Evolutionary conservation across 371 early-diverging fungal species (phyloP).

Genomic region (Mortierella sp.): DNA sequence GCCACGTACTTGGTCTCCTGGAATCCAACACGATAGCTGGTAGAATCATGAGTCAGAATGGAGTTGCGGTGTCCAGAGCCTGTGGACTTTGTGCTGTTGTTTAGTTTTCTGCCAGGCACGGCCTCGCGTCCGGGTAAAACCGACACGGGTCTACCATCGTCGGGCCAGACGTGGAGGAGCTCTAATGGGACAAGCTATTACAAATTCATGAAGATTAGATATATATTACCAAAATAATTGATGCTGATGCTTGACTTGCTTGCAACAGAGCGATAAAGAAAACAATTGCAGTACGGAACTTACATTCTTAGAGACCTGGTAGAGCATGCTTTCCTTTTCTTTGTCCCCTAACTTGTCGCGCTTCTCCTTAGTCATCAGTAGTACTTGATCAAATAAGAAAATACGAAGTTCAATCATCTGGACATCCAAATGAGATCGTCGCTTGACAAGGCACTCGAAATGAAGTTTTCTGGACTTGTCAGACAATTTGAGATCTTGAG

Average conservation of each 20-base stretch:
- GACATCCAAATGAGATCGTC: constrained; percentile 72
- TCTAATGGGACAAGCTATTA: constrained; percentile 82
- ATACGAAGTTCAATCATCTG: constrained; percentile 78
- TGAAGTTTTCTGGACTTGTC: constrained; percentile 79
- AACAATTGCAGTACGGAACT: background rate
- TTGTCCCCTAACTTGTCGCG: constrained; percentile 55
- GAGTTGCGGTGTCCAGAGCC: constrained; percentile 46
- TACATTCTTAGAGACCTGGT: constrained; percentile 68
- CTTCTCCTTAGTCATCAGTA: constrained; percentile 84
- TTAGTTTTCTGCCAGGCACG: constrained; percentile 36
- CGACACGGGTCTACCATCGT: constrained; percentile 63
- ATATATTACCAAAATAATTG: background rate
- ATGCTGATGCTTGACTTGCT: background rate
- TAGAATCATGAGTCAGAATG: constrained; percentile 12
- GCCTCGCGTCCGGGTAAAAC: constrained; percentile 22
- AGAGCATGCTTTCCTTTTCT: constrained; percentile 63
- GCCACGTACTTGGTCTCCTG: constrained; percentile 43
- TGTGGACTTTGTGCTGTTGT: constrained; percentile 45
- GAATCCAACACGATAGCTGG: constrained; percentile 31
- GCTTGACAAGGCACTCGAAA: constrained; percentile 83
- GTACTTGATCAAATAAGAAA: constrained; percentile 88
- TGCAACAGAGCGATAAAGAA: background rate
- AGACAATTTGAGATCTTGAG: constrained; percentile 77
- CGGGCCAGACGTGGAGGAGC: constrained; percentile 72
- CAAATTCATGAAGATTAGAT: background rate